These are phyloP conservation scores for Magnolia sinica DNA, from an alignment of 164 flowering plant species.

Conservation along the genomic window DNA sequence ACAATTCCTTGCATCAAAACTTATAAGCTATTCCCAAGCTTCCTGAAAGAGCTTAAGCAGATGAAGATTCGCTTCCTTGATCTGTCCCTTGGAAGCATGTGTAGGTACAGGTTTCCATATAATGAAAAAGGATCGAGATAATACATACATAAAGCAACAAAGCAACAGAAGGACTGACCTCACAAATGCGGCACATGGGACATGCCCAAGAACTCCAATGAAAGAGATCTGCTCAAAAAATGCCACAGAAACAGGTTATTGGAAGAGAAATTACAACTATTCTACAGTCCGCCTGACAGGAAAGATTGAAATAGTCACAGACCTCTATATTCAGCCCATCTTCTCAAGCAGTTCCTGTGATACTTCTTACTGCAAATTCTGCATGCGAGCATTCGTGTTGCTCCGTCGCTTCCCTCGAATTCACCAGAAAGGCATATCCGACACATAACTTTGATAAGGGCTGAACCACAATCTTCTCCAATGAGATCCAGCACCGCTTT, in stretches of 20 bases:
- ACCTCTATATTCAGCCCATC: constrained; percentile 93
- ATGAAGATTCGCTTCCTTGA: too few relatives aligned
- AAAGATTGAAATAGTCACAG: not conserved
- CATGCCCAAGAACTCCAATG: constrained; percentile 98
- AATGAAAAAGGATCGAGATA: too few relatives aligned
- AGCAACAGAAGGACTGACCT: constrained; percentile 42
- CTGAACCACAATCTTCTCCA: constrained; percentile 35
- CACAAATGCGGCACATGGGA: constrained; percentile 90
- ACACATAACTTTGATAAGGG: constrained; percentile 70
- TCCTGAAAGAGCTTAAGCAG: not conserved
- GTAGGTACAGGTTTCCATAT: too few relatives aligned
- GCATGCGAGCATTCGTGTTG: constrained; percentile 87
- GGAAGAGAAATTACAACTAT: not conserved
- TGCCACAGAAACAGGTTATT: constrained; percentile 6
- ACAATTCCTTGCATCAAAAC: not conserved
- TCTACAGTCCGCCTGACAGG: not conserved
- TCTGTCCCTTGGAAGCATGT: too few relatives aligned
- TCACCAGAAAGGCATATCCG: constrained; percentile 83
- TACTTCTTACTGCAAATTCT: constrained; percentile 85
- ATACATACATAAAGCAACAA: not conserved
- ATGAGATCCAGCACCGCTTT: constrained; percentile 14
- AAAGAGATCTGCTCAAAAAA: constrained; percentile 66
- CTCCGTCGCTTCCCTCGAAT: constrained; percentile 80
- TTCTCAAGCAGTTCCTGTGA: constrained; percentile 80
- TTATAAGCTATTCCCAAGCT: not conserved